Base-by-base conservation (phyloP, 2,329 filamentous ascomycete genomes). In the Fusarium siculi region DNA sequence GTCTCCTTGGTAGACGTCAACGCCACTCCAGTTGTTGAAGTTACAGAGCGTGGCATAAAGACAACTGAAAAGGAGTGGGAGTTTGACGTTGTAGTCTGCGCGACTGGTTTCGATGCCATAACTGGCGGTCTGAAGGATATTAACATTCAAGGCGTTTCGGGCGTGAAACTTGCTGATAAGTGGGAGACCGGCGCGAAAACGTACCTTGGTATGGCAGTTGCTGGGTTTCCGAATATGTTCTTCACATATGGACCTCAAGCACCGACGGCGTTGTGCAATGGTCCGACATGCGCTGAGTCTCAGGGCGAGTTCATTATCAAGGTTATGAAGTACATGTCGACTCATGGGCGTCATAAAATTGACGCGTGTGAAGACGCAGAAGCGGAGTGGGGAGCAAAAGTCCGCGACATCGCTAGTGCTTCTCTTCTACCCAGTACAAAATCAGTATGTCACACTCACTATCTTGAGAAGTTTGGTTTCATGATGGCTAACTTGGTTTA, bases 41-140 rank as follows among this genome's bases (percentile, higher is more conserved):
- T 58, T 0, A 59, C 44, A 5, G 36, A 37, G 5, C 56, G 11
- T 2, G 34, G 44, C 19, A 30, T 59, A 0, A 37, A 52, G 16
- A 40, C 56, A 23, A 52, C 12, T 4, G 56, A 52, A 9, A 52
- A 32, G 19, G 14, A 64, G 5, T 42, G 37, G 15, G 54, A 63
- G 9, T 59, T 59, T 40, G 71, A 74, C 5, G 55, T 57, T 4
- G 21, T 74, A 1, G 55, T 74, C 4, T 54, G 63, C 18, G 72
- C 70, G 10, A 74, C 72, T 2, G 72, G 72, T 1, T 74, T 73
- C 9, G 72, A 74, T 50, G 52, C 72, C 7, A 52, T 71, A 16
- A 73, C 70, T 2, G 72, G 70, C 0, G 49, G 62, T 19, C 42
- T 74, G 19, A 47, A 52, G 3, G 37, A 53, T 7, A 47, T 74